phyloP scores from a whole-genome alignment of 495 filamentous ascomycete species.

The Daldinia childiae region DNA sequence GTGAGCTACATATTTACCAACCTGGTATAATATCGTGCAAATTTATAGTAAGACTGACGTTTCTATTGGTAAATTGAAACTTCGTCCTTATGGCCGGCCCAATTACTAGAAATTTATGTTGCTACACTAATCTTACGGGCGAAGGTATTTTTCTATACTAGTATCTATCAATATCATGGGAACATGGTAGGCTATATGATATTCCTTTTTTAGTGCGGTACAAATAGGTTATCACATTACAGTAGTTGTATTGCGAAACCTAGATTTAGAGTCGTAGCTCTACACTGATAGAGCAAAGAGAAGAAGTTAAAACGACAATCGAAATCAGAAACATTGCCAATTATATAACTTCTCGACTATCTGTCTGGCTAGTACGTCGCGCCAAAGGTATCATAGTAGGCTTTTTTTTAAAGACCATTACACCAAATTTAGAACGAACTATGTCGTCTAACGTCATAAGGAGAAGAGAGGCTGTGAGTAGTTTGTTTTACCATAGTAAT shows the following conservation, averaged over 20 bases:
- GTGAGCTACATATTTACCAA: background rate
- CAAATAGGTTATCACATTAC: background rate
- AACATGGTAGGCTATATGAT: background rate
- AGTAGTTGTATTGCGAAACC: background rate
- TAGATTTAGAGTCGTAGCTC: background rate
- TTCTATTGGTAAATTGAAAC: background rate
- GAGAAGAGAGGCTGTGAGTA: conserved; percentile 29
- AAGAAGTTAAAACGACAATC: background rate
- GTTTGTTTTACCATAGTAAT: background rate
- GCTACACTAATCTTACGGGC: background rate
- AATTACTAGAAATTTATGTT: background rate
- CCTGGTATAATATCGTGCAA: background rate
- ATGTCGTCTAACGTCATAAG: conserved; percentile 12
- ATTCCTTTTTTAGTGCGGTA: background rate
- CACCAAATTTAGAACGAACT: conserved; percentile 18
- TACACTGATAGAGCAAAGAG: background rate
- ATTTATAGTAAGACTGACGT: background rate
- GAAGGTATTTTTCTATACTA: background rate
- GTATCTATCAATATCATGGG: background rate
- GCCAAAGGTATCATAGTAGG: conserved; percentile 32
- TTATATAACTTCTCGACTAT: conserved; percentile 30
- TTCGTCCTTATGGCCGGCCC: background rate
- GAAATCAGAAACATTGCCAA: conserved; percentile 21
- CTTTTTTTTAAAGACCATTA: conserved; percentile 35
- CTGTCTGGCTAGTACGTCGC: conserved; percentile 24